Conservation (phyloP, 1,284 basidiomycete species). For the Mycena sp. region DNA sequence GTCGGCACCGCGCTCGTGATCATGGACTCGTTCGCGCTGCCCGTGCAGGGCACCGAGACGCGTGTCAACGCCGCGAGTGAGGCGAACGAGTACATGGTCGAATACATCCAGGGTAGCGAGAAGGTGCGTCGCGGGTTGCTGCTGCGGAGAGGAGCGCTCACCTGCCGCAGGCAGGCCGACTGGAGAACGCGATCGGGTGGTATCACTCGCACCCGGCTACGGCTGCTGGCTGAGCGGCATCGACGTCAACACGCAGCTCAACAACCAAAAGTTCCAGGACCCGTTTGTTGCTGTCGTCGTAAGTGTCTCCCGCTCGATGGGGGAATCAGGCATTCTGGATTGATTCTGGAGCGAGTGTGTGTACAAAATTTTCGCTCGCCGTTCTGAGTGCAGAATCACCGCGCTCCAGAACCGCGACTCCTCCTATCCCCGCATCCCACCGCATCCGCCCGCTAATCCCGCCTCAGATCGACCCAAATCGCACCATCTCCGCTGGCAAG, state of each 20-base stretch:
- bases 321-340: too few species aligned
- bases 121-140: too few species aligned
- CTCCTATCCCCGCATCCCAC: too few species aligned
- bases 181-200: constrained; percentile 97
- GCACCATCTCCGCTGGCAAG: constrained; percentile 96
- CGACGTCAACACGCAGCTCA: constrained; percentile 95
- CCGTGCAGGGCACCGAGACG: constrained; percentile 99
- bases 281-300: constrained; percentile 97
- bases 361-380: too few species aligned
- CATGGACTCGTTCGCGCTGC: constrained; percentile 96
- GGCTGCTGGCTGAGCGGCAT: constrained; percentile 98
- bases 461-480: constrained; percentile 91
- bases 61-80: constrained; percentile 97
- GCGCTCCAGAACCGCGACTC: too few species aligned
- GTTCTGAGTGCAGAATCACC: too few species aligned
- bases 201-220: constrained; percentile 99
- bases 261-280: constrained; percentile 94
- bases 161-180: constrained; percentile 81
- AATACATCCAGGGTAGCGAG: constrained; percentile 85
- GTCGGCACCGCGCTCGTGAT: constrained; percentile 88
- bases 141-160: too few species aligned
- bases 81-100: constrained; percentile 99
- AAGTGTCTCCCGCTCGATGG: too few species aligned
- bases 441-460: too few species aligned
- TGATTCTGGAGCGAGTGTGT: too few species aligned